These are phyloP conservation scores for Phyllosticta paracitricarpa DNA, from an alignment of 2,329 filamentous ascomycete genomes.

Conservation along the genomic window DNA sequence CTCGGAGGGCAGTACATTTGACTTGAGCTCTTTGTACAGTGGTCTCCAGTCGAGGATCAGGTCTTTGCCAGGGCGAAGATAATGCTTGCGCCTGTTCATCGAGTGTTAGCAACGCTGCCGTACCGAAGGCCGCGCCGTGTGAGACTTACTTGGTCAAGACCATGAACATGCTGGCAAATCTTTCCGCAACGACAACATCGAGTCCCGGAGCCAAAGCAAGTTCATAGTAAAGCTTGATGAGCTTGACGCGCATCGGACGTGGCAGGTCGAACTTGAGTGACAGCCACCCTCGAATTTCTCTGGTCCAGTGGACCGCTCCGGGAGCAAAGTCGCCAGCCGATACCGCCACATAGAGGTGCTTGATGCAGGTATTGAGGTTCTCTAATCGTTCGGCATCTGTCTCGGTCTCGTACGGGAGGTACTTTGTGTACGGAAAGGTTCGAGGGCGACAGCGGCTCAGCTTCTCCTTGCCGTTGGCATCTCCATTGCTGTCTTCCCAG, in stretches of 20 bases:
- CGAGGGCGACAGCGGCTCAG: conserved; percentile 66
- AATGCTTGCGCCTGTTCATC: conserved; percentile 74
- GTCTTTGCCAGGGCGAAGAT: conserved; percentile 82
- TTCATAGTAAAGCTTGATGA: conserved; percentile 90
- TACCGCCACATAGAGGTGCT: conserved; percentile 85
- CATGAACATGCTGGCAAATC: conserved; percentile 95
- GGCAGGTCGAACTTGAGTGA: conserved; percentile 96
- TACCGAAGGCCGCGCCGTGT: neutral
- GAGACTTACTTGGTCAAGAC: conserved; percentile 74
- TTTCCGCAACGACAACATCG: conserved; percentile 69
- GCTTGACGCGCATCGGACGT: conserved; percentile 66
- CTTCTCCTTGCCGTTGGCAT: conserved; percentile 37
- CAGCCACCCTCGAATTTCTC: conserved; percentile 91
- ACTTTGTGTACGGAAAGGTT: conserved; percentile 85
- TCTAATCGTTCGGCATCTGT: conserved; percentile 65
- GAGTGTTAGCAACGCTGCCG: conserved; percentile 4
- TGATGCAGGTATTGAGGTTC: conserved; percentile 78
- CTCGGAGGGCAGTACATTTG: conserved; percentile 78
- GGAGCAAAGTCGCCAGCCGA: conserved; percentile 89
- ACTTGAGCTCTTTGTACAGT: conserved; percentile 85
- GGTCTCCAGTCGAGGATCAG: conserved; percentile 89
- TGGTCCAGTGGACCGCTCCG: conserved; percentile 91
- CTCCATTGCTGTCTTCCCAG: conserved; percentile 44
- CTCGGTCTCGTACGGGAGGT: conserved; percentile 83
- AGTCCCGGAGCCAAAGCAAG: conserved; percentile 83